These are phyloP conservation scores for Fragosphaeria purpurea DNA, from an alignment of 2,329 filamentous ascomycete species.

Conservation along the genomic window DNA sequence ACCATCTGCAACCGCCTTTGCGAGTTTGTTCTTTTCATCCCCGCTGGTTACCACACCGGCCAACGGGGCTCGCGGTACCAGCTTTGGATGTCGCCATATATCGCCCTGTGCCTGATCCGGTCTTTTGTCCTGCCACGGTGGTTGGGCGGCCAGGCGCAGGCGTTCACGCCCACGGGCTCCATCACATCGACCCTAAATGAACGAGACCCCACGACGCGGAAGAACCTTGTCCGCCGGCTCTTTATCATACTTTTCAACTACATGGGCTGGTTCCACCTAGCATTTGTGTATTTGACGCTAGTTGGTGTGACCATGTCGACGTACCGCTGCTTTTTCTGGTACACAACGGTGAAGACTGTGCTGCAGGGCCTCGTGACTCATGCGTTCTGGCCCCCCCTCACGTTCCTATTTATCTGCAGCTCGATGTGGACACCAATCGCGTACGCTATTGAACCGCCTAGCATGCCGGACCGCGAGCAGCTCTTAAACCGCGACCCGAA, in stretches of 20 bases:
- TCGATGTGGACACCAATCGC: constrained; percentile 49
- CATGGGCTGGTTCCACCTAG: constrained; percentile 44
- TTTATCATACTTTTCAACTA: constrained; percentile 46
- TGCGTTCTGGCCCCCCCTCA: constrained; percentile 51
- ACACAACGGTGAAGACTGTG: constrained; percentile 22
- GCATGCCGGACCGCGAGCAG: constrained; percentile 22
- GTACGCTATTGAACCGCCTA: constrained; percentile 55
- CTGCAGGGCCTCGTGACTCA: constrained; percentile 46
- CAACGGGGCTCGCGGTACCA: constrained; percentile 46
- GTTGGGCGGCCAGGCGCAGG: constrained; percentile 48
- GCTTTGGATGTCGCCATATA: constrained; percentile 55
- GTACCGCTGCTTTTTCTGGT: constrained; percentile 37
- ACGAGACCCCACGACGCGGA: constrained; percentile 40
- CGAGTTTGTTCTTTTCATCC: constrained; percentile 48
- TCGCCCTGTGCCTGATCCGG: constrained; percentile 46
- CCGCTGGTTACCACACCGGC: constrained; percentile 48
- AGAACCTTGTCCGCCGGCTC: constrained; percentile 43
- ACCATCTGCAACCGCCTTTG: constrained; percentile 42
- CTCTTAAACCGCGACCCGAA: constrained; percentile 45
- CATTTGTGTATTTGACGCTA: constrained; percentile 43
- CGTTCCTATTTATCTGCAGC: constrained; percentile 44
- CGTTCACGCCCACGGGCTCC: constrained; percentile 52
- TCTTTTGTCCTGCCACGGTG: constrained; percentile 48
- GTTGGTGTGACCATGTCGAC: constrained; percentile 38
- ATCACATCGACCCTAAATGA: constrained; percentile 47